Conservation (phyloP, 2,329 filamentous ascomycete genomes). For the Dactylellina sp. region DNA sequence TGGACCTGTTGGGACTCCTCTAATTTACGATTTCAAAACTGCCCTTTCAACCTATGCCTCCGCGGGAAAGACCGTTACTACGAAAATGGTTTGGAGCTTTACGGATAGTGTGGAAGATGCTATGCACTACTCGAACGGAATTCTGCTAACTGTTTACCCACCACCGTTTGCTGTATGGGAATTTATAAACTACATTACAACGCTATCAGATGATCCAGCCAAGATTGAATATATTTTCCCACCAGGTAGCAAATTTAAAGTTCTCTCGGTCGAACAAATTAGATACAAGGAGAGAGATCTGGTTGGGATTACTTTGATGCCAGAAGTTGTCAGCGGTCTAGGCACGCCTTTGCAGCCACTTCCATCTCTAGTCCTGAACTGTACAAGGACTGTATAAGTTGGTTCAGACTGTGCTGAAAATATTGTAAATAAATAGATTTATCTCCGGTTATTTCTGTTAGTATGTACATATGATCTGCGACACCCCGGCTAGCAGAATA, state of each 20-base stretch:
- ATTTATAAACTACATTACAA: conserved; percentile 4
- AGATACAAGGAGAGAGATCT: conserved; percentile 10
- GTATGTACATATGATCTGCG: no score
- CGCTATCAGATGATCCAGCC: conserved; percentile 15
- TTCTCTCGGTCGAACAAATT: conserved; percentile 12
- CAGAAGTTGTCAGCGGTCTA: neutral
- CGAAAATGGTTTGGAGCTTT: conserved; percentile 44
- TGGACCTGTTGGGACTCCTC: conserved; percentile 12
- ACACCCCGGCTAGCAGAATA: no score
- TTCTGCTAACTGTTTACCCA: conserved; percentile 10
- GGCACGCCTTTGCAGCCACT: neutral
- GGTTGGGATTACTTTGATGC: conserved; percentile 6
- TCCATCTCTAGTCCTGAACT: conserved; percentile 8
- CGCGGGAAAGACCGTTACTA: conserved; percentile 16
- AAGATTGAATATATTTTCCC: conserved; percentile 30
- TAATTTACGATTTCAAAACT: conserved; percentile 2
- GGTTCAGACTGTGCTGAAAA: no score
- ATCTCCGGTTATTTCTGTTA: no score
- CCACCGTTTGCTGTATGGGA: conserved; percentile 19
- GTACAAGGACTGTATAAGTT: neutral
- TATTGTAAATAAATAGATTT: no score
- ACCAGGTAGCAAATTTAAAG: conserved; percentile 16
- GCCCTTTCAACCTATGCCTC: conserved; percentile 8
- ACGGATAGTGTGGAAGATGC: conserved; percentile 21
- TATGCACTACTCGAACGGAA: conserved; percentile 28